Percentiles rank a stretch among this genome's conserved stretches.
Conservation (phyloP, 2,329 filamentous ascomycete species). For the Xylariaceae sp. region DNA sequence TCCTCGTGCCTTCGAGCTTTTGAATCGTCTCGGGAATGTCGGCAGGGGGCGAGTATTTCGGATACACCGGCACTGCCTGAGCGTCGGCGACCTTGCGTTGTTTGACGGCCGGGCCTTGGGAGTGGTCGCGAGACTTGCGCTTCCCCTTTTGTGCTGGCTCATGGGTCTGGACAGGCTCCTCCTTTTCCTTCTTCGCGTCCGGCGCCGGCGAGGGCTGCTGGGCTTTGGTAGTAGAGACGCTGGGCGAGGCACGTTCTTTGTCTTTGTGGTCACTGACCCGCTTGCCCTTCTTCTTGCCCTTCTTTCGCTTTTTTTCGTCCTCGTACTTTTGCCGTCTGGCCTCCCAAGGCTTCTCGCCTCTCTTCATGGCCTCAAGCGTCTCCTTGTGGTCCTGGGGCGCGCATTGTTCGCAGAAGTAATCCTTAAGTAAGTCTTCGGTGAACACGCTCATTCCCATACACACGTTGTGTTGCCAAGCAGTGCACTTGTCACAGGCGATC, state of each 20-base stretch:
- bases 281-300: slow-evolving; percentile 62
- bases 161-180: slow-evolving; percentile 36
- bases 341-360: slow-evolving; percentile 85
- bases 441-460: slow-evolving; percentile 83
- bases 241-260: slow-evolving; percentile 45
- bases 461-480: slow-evolving; percentile 95
- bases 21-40: slow-evolving; percentile 47
- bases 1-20: slow-evolving; percentile 58
- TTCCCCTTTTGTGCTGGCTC: slow-evolving; percentile 44
- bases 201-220: slow-evolving; percentile 35
- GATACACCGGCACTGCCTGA: slow-evolving; percentile 34
- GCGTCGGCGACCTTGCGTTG: slow-evolving; percentile 51
- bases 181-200: slow-evolving; percentile 22
- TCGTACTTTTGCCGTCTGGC: slow-evolving; percentile 58
- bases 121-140: slow-evolving; percentile 53
- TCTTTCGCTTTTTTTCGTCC: slow-evolving; percentile 55
- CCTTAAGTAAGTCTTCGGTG: slow-evolving; percentile 69
- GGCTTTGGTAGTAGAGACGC: slow-evolving; percentile 33
- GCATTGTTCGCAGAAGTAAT: slow-evolving; percentile 93
- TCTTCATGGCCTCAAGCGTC: slow-evolving; percentile 69
- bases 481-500: slow-evolving; percentile 92
- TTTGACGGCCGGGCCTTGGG: slow-evolving; percentile 44
- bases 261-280: slow-evolving; percentile 59
- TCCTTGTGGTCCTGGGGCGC: slow-evolving; percentile 76
- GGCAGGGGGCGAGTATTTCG: slow-evolving; percentile 43